Percentiles rank a stretch among this genome's conserved stretches.
Evolutionary conservation across 2,329 filamentous ascomycete species (phyloP).

Genomic region (Penicillium verrucosum): DNA sequence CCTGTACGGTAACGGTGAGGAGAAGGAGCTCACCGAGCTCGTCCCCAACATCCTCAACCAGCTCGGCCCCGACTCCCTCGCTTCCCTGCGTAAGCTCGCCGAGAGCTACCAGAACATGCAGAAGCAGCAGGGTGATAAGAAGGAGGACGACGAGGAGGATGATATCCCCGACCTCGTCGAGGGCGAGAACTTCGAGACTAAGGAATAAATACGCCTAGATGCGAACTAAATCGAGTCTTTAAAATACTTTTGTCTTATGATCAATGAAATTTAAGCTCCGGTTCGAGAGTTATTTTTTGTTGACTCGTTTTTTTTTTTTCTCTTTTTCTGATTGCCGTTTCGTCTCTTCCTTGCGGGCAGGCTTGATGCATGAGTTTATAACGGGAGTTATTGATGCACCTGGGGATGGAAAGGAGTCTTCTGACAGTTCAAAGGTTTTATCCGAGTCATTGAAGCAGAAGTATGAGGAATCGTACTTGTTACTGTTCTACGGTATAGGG

Average conservation of each 20-base stretch:
- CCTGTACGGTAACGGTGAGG: constrained; percentile 97
- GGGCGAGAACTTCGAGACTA: constrained; percentile 97
- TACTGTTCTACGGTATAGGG: background rate
- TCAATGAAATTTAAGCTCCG: constrained; percentile 25
- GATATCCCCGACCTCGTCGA: constrained; percentile 97
- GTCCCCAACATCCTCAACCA: constrained; percentile 99
- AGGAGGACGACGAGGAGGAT: constrained; percentile 71
- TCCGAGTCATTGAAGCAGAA: background rate
- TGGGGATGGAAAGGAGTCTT: background rate
- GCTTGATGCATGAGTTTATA: background rate
- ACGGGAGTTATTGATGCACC: background rate
- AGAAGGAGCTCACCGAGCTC: constrained; percentile 99
- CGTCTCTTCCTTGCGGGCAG: background rate
- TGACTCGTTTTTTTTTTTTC: background rate
- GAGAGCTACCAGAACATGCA: constrained; percentile 99
- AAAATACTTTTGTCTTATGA: constrained; percentile 18
- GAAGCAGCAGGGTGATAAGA: constrained; percentile 79
- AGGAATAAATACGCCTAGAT: constrained; percentile 64
- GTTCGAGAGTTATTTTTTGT: constrained; percentile 10
- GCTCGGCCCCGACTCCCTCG: constrained; percentile 95
- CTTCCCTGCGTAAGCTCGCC: constrained; percentile 94
- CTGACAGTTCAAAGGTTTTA: background rate
- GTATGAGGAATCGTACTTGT: background rate
- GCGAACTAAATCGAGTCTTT: constrained; percentile 10
- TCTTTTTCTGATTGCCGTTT: background rate